Evolutionary conservation across 1,284 basidiomycete genomes (phyloP).

Genomic region (Ceratobasidium theobromae): DNA sequence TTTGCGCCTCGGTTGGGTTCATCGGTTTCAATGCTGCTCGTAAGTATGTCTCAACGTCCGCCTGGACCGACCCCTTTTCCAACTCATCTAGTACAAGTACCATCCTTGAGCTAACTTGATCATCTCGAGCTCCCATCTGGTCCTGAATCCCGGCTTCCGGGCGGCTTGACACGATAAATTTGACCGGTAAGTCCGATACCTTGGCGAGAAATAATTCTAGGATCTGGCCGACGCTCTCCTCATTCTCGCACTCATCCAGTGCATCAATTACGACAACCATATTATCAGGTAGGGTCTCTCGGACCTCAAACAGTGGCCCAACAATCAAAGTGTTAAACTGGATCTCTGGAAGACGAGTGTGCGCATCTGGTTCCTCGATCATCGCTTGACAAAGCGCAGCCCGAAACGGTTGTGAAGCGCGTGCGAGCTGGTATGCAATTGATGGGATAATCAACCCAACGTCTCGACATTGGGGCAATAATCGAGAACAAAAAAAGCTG

Average conservation of each 20-base stretch:
- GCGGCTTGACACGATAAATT: constrained; percentile 21
- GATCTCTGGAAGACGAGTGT: neutral
- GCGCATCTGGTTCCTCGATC: neutral
- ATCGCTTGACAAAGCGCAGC: neutral
- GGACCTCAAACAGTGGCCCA: neutral
- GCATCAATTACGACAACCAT: constrained; percentile 16
- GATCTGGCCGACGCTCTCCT: neutral
- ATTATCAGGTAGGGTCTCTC: neutral
- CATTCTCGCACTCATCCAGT: constrained; percentile 11
- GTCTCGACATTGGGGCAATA: constrained; percentile 3
- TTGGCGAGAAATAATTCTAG: neutral
- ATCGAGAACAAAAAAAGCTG: constrained; percentile 42
- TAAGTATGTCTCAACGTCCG: constrained; percentile 1
- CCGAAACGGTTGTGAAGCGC: neutral
- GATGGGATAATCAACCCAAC: constrained; percentile 13
- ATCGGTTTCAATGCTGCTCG: neutral
- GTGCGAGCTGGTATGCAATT: constrained; percentile 31
- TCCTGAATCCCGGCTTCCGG: constrained; percentile 7
- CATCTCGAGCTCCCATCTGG: neutral
- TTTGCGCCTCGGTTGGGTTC: neutral
- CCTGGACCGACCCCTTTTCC: neutral
- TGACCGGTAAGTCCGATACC: neutral
- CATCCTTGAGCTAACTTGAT: neutral
- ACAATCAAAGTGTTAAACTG: neutral
- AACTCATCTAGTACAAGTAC: constrained; percentile 7